phyloP scores from a whole-genome alignment of 371 early-diverging fungal species.

The Apophysomyces elegans region DNA sequence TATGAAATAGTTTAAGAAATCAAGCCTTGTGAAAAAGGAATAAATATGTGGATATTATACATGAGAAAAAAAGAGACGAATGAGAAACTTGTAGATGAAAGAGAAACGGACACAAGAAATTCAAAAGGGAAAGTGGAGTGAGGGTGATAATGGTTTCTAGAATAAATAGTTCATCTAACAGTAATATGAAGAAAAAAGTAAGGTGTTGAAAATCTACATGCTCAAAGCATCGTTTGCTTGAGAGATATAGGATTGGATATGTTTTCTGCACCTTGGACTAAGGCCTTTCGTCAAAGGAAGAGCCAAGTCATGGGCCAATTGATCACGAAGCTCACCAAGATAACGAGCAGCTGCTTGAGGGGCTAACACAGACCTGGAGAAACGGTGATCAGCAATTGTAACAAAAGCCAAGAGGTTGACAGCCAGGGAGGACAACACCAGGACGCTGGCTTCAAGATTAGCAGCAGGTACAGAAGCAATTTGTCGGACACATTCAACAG shows the following conservation, averaged over 20 bases:
- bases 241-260: conserved; percentile 27
- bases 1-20: background rate
- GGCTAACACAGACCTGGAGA: conserved; percentile 16
- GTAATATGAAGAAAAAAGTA: too few species aligned
- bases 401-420: conserved; percentile 31
- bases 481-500: conserved; percentile 31
- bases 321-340: conserved; percentile 30
- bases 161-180: conserved; percentile 5
- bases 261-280: conserved; percentile 20
- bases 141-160: background rate
- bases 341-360: conserved; percentile 19
- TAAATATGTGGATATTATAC: conserved; percentile 4
- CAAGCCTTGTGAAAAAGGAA: background rate
- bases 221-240: conserved; percentile 35
- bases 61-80: background rate
- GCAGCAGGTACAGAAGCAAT: conserved; percentile 17
- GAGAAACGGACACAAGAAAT: background rate
- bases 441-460: conserved; percentile 36
- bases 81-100: conserved; percentile 3
- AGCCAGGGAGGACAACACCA: conserved; percentile 32
- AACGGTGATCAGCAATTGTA: conserved; percentile 22
- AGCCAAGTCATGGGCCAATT: conserved; percentile 24
- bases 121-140: background rate
- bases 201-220: conserved; percentile 19
- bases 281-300: conserved; percentile 21